A percentile compares a stretch with the other conserved stretches of the same genome.
Conservation (phyloP, 352 stramenopile genomes). For the Globisporangium abappressorium region DNA sequence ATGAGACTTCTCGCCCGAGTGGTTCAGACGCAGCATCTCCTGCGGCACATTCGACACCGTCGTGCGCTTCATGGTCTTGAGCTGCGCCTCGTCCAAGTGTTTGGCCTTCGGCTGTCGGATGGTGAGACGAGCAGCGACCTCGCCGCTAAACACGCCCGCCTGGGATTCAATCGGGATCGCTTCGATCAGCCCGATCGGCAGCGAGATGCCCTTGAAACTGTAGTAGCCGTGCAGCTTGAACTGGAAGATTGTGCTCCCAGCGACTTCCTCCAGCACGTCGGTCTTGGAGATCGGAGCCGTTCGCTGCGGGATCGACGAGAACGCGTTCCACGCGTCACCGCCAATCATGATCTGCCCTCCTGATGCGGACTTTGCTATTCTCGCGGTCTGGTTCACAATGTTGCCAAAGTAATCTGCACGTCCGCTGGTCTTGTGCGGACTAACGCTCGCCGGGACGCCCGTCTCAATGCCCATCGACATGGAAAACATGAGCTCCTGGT, state of each 20-base stretch:
- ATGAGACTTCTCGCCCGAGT: constrained; percentile 60
- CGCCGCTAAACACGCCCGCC: constrained; percentile 38
- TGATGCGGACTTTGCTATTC: constrained; percentile 81
- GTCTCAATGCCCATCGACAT: constrained; percentile 89
- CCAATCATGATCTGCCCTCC: constrained; percentile 82
- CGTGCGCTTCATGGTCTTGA: constrained; percentile 45
- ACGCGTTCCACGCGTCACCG: constrained; percentile 73
- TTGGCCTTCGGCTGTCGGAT: constrained; percentile 56
- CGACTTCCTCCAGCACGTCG: constrained; percentile 44
- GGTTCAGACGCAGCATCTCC: constrained; percentile 59
- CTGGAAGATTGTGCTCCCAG: constrained; percentile 64
- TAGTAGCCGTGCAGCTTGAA: constrained; percentile 86
- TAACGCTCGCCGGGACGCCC: constrained; percentile 78
- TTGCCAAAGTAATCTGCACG: constrained; percentile 88
- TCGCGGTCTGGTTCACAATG: constrained; percentile 87
- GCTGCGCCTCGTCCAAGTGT: constrained; percentile 50
- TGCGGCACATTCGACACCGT: constrained; percentile 43
- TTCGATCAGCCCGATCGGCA: constrained; percentile 77
- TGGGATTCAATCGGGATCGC: constrained; percentile 71
- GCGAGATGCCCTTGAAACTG: constrained; percentile 83
- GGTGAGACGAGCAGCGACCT: constrained; percentile 30
- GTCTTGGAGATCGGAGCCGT: constrained; percentile 34
- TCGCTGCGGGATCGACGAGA: constrained; percentile 35
- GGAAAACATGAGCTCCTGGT: constrained; percentile 79
- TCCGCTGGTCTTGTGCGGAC: constrained; percentile 85